A percentile compares a stretch with the other conserved stretches of the same genome.
Evolutionary conservation across 768 basidiomycete genomes (phyloP).

Genomic region (Russula vinacea): DNA sequence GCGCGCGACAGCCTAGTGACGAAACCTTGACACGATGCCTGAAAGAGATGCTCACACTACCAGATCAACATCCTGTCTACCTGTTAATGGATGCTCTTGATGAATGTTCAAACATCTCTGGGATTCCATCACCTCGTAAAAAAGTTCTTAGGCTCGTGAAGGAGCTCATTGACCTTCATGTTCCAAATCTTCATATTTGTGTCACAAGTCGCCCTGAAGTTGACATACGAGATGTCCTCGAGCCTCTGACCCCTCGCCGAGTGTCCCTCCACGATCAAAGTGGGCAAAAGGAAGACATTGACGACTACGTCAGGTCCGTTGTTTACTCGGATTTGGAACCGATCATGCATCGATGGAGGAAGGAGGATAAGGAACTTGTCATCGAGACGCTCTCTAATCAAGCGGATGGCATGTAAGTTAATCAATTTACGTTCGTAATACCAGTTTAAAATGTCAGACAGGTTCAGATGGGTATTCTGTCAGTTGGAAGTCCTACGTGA

Average conservation of each 20-base stretch:
- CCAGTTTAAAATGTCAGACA: background rate
- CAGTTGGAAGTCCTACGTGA: background rate
- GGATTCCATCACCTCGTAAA: background rate
- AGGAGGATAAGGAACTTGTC: background rate
- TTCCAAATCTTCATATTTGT: constrained; percentile 3
- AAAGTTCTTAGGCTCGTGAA: background rate
- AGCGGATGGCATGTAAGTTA: background rate
- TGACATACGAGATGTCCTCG: constrained; percentile 6
- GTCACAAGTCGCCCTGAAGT: constrained; percentile 4
- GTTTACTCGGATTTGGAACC: background rate
- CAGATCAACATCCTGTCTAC: background rate
- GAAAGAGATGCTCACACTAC: constrained; percentile 1
- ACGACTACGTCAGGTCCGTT: background rate
- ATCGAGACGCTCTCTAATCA: background rate
- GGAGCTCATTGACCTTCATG: background rate
- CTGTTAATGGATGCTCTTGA: constrained; percentile 2
- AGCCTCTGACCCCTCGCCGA: background rate
- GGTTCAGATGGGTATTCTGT: background rate
- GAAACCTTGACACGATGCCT: background rate
- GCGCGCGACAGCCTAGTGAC: background rate
- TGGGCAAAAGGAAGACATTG: constrained; percentile 4
- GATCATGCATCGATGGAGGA: background rate
- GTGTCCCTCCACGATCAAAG: constrained; percentile 1
- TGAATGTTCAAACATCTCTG: background rate
- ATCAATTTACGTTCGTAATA: background rate